Conservation (phyloP, 305 asterid species). For the Solanum hybrid region DNA sequence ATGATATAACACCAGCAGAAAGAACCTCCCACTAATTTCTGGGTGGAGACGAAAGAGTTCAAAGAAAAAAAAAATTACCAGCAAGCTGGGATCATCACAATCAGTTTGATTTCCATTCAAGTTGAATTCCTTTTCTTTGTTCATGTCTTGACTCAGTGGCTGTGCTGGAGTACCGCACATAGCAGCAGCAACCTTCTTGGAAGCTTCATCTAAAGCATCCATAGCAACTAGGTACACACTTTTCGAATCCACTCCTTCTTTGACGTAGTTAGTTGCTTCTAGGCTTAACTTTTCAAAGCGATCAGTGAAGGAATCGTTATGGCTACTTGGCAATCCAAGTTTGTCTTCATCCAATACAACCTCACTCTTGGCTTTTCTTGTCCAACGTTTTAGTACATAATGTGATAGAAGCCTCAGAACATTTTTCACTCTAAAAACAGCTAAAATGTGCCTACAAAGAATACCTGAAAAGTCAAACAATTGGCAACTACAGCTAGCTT, state of each 20-base stretch:
- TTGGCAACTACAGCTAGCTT: constrained; percentile 53
- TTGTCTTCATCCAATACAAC: constrained; percentile 43
- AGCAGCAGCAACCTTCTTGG: constrained; percentile 34
- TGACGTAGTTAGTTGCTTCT: constrained; percentile 49
- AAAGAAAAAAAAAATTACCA: not conserved
- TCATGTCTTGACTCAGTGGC: not conserved
- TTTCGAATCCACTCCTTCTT: constrained; percentile 52
- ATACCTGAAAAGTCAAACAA: constrained; percentile 63
- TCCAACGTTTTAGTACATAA: constrained; percentile 54
- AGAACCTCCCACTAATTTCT: not conserved
- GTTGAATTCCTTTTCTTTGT: not conserved
- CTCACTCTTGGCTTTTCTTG: constrained; percentile 57
- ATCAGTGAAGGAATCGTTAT: constrained; percentile 58
- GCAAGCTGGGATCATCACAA: not conserved
- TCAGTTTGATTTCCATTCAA: not conserved
- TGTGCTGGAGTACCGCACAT: not conserved
- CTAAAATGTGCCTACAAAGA: constrained; percentile 57
- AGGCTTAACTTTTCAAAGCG: constrained; percentile 54
- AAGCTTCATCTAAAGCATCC: constrained; percentile 49
- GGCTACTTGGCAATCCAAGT: constrained; percentile 36
- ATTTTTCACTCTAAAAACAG: constrained; percentile 59
- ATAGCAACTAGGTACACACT: constrained; percentile 34
- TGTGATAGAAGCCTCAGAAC: constrained; percentile 61
- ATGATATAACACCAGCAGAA: not conserved
- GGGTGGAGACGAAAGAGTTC: not conserved